These are phyloP conservation scores for Cetradonia linearis DNA, from an alignment of 495 filamentous ascomycete species.

Conservation along the genomic window DNA sequence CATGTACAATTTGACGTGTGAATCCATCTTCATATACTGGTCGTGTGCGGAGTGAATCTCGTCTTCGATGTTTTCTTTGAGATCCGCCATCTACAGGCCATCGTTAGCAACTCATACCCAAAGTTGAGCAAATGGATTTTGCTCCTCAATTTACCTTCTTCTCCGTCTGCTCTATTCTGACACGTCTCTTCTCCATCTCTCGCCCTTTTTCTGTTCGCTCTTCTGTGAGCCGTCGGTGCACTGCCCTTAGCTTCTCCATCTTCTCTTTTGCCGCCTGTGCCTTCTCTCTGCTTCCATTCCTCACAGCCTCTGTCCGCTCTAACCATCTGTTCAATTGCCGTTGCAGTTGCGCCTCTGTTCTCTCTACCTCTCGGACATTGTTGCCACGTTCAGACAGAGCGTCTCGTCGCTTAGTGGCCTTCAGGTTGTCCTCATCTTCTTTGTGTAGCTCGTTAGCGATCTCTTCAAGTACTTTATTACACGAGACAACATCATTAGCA, in stretches of 20 bases:
- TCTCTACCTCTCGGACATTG: slow-evolving; percentile 81
- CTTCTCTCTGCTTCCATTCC: slow-evolving; percentile 69
- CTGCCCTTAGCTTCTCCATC: slow-evolving; percentile 79
- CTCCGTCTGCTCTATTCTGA: slow-evolving; percentile 93
- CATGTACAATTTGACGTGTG: slow-evolving; percentile 94
- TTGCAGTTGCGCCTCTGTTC: slow-evolving; percentile 70
- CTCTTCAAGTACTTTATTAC: slow-evolving; percentile 81
- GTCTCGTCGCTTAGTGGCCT: slow-evolving; percentile 71
- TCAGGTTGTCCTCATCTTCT: slow-evolving; percentile 77
- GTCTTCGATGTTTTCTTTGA: slow-evolving; percentile 92
- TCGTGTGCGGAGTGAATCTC: slow-evolving; percentile 80
- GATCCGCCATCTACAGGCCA: slow-evolving; percentile 73
- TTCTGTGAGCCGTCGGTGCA: slow-evolving; percentile 71
- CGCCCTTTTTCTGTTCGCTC: slow-evolving; percentile 75
- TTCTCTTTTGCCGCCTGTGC: slow-evolving; percentile 65
- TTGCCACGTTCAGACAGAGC: slow-evolving; percentile 78
- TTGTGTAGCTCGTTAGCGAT: slow-evolving; percentile 71
- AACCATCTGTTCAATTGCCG: slow-evolving; percentile 74
- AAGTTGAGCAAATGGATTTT: neutral
- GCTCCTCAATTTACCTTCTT: slow-evolving; percentile 63
- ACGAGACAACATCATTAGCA: slow-evolving; percentile 68
- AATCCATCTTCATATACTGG: slow-evolving; percentile 92
- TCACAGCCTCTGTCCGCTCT: slow-evolving; percentile 71
- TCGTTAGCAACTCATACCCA: slow-evolving; percentile 11
- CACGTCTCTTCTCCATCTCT: slow-evolving; percentile 83